Base-by-base conservation (phyloP, 768 basidiomycete genomes). In the Phylloporus sp. region DNA sequence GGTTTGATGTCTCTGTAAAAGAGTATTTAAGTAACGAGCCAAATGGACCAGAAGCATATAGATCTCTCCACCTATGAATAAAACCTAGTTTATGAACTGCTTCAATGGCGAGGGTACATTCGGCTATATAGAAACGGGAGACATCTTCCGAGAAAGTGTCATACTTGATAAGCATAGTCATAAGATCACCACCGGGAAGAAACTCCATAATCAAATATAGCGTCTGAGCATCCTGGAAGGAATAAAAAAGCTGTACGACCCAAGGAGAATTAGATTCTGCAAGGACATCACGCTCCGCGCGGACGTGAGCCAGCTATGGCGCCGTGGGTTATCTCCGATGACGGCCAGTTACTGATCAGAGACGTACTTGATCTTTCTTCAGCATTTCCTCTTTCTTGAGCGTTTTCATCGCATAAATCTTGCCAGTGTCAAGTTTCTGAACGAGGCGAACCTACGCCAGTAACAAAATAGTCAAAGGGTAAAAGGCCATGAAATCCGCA, bases 81-180 rank as follows among this genome's bases (percentile, higher is more conserved):
- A 98, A 98, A 1, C 95, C 97, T 26, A 98, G 82, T 59, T 90
- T 85, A 71, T 99, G 95, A 4, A 99, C 95, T 3, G 95, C 92
- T 66, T 98, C 95, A 56, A 99, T 97, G 8, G 97, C 97, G 16
- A 98, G 78, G 45, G 95, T 88, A 71, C 94, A 97, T 73, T 99
- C 88, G n/a, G 97, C 97, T 64, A 99, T 92, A 71, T 99, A 98
- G 70, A 98, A 98, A 47, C 95, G 81, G 50, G 93, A 93, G 13
- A 98, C 95, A 61, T 98, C 97, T 72, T 98, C 95, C 0, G 91
- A 91, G 72, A 98, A 98, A 0, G 95, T 97, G 67, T 97, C 97
- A 72, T 98, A 97, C 72, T 98, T 97, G 78, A 98, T 97, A 52
- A 97, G 78, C 95, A 98, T 98, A 5, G 95, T 97, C 97, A 99